Evolutionary conservation across 2,329 filamentous ascomycete genomes (phyloP), one percentile per base, ranked within the genome.

Genomic region (Metarhizium brunneum): DNA sequence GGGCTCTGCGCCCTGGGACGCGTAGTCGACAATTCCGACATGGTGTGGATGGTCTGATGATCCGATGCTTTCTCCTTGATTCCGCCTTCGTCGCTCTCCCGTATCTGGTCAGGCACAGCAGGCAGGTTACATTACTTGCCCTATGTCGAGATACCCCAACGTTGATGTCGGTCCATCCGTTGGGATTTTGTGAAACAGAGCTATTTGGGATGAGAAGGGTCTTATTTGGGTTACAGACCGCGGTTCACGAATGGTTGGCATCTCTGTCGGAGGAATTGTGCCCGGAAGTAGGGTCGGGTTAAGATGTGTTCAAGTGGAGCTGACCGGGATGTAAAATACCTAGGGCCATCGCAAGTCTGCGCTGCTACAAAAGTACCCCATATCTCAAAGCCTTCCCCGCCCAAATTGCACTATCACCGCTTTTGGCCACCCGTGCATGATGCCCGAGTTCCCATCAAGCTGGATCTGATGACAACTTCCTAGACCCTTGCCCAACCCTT

Each of bases 1-100:
- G 66, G 67, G 49, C 67, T 69, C 16, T 58, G 18, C 25, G 57
- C 54, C 57, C 61, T 59, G 40, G 40, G 18, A 16, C 54, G 48
- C 18, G 36, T 14, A 8, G 30, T n/a, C 30, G 10, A 45, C 5
- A 20, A 13, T 5, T 18, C 43, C 29, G 16, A 47, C 53, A 55
- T 55, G 35, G 20, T 8, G 11, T 11, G 32, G 32, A 35, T 35
- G 29, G 14, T 47, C n/a, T 11, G 10, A 25, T 47, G 14, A n/a
- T 47, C 18, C 6, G 43, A 47, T 47, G 43, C 18, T 25, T 29
- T 47, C 18, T 47, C 6, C 11, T 18, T 7, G 16, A 47, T 18
- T 47, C 43, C 43, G 8, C 18, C 18, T n/a, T n/a, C n/a, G n/a
- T 47, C n/a, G 16, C n/a, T 11, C n/a, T 20, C 18, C 18, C 43